phyloP scores from a whole-genome alignment of 768 basidiomycete genomes.

The Termitomyces sp. region DNA sequence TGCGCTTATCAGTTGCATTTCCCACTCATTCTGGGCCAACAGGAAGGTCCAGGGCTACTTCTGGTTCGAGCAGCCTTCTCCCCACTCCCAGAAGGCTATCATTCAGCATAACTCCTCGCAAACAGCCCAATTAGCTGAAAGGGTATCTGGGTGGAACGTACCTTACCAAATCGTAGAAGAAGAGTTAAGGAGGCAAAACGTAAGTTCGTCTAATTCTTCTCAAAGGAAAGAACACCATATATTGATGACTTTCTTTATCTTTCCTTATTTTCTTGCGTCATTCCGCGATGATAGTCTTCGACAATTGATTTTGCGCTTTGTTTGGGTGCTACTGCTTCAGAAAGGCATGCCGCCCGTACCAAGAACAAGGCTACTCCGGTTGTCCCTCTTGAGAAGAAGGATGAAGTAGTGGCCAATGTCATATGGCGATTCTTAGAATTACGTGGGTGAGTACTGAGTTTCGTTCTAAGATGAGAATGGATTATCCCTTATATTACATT shows the following conservation, averaged over 20 bases:
- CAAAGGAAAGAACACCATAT: slow-evolving; percentile 17
- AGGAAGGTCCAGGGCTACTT: slow-evolving; percentile 67
- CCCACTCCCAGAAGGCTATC: slow-evolving; percentile 50
- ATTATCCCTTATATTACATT: slow-evolving; percentile 7
- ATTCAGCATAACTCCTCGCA: slow-evolving; percentile 70
- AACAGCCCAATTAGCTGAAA: slow-evolving; percentile 82
- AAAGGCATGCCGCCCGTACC: slow-evolving; percentile 78
- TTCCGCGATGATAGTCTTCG: slow-evolving; percentile 58
- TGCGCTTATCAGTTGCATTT: slow-evolving; percentile 78
- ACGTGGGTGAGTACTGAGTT: slow-evolving; percentile 27
- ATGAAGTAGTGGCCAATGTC: slow-evolving; percentile 96
- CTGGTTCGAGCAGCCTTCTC: slow-evolving; percentile 64
- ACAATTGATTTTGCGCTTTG: slow-evolving; percentile 97
- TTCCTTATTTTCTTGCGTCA: slow-evolving; percentile 6
- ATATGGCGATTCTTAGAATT: slow-evolving; percentile 98
- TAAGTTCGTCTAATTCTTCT: slow-evolving; percentile 35
- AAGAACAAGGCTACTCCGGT: slow-evolving; percentile 50
- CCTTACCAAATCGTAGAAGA: slow-evolving; percentile 82
- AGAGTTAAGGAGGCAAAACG: slow-evolving; percentile 93
- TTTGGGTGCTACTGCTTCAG: slow-evolving; percentile 81
- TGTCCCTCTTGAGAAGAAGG: slow-evolving; percentile 83
- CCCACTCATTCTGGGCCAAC: slow-evolving; percentile 77
- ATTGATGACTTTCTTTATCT: slow-evolving; percentile 18
- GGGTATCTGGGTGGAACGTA: slow-evolving; percentile 89
- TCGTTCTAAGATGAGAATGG: slow-evolving; percentile 1